These are phyloP conservation scores for Populus pruinosa DNA, from an alignment of 345 rosid genomes.

Conservation along the genomic window DNA sequence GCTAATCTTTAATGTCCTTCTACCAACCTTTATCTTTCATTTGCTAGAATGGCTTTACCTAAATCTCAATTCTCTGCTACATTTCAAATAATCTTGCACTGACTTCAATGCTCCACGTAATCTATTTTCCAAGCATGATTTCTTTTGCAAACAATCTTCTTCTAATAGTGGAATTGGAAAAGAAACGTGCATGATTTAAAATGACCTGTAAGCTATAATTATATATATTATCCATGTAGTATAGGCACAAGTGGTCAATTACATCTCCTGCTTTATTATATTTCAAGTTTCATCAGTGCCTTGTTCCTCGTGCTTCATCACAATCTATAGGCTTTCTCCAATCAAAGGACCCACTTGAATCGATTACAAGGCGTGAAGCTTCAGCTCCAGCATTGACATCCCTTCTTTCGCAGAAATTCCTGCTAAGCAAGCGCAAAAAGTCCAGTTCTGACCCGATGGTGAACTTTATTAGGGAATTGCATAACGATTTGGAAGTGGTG, in stretches of 20 bases:
- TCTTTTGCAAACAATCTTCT: not conserved
- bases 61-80: constrained; percentile 20
- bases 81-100: constrained; percentile 2
- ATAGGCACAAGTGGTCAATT: constrained; percentile 8
- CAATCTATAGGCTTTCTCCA: constrained; percentile 56
- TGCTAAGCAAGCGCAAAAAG: constrained; percentile 46
- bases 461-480: constrained; percentile 57
- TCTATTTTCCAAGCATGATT: not conserved
- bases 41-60: constrained; percentile 38
- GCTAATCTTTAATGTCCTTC: constrained; percentile 12
- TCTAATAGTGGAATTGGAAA: not conserved
- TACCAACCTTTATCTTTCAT: constrained; percentile 24
- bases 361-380: constrained; percentile 39
- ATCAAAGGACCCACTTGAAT: constrained; percentile 56
- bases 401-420: constrained; percentile 47
- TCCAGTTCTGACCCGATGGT: constrained; percentile 47
- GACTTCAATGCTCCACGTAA: constrained; percentile 1
- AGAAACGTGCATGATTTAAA: not conserved
- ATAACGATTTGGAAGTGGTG: constrained; percentile 66
- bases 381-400: constrained; percentile 36
- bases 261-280: constrained; percentile 1
- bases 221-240: not conserved
- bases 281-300: constrained; percentile 9
- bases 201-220: constrained; percentile 12
- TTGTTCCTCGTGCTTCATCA: constrained; percentile 6